Percentiles rank a stretch among this genome's conserved stretches.
phyloP scores from a whole-genome alignment of 345 rosid species.

The Gossypium turneri region DNA sequence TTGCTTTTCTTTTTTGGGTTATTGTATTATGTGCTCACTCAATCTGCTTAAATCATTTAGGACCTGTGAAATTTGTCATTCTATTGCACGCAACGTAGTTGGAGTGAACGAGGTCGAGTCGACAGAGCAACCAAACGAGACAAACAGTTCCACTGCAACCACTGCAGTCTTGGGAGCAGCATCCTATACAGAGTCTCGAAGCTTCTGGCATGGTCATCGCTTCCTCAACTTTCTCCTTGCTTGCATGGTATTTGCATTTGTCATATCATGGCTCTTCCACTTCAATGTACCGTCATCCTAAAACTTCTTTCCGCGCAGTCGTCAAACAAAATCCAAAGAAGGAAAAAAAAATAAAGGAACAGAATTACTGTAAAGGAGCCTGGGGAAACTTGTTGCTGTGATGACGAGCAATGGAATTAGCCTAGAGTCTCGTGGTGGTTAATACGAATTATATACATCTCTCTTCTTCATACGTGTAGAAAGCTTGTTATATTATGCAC shows the following conservation, averaged over 20 bases:
- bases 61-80: conserved; percentile 87
- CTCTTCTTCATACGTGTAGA: conserved; percentile 19
- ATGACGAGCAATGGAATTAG: conserved; percentile 17
- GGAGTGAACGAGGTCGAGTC: conserved; percentile 41
- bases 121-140: conserved; percentile 37
- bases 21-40: background rate
- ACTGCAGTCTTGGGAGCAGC: conserved; percentile 24
- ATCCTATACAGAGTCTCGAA: conserved; percentile 47
- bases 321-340: conserved; percentile 13
- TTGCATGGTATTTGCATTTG: conserved; percentile 72
- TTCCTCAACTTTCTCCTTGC: conserved; percentile 70
- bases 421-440: background rate
- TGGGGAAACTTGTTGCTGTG: conserved; percentile 3
- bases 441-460: conserved; percentile 14
- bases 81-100: conserved; percentile 69
- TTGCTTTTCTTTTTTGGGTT: background rate
- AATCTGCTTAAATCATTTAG: conserved; percentile 28
- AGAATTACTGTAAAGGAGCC: conserved; percentile 6
- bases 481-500: conserved; percentile 19
- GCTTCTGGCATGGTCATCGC: conserved; percentile 80
- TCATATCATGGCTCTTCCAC: conserved; percentile 81
- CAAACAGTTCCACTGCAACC: conserved; percentile 23
- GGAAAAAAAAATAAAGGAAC: background rate
- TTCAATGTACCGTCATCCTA: conserved; percentile 50
- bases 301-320: background rate